phyloP scores from a whole-genome alignment of 345 rosid genomes.

The Ceriops zippeliana region DNA sequence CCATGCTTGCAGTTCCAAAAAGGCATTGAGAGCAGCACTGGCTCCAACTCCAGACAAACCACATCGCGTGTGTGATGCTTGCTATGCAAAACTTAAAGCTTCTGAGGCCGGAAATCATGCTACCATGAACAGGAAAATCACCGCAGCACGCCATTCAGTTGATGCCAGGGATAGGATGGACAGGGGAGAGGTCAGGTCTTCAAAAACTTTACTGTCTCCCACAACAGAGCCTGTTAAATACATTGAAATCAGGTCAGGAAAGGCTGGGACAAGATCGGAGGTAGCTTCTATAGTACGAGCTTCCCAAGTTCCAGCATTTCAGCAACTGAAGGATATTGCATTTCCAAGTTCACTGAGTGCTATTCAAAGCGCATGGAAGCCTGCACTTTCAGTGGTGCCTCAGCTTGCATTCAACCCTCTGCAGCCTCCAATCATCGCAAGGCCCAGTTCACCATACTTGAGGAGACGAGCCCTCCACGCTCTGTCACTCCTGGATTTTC shows the following conservation, averaged over 20 bases:
- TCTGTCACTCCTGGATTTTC: constrained; percentile 53
- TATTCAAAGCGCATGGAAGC: constrained; percentile 62
- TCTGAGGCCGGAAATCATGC: constrained; percentile 50
- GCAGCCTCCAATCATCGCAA: constrained; percentile 42
- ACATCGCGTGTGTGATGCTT: constrained; percentile 90
- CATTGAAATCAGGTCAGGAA: constrained; percentile 59
- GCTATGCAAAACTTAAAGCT: constrained; percentile 79
- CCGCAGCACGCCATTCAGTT: constrained; percentile 39
- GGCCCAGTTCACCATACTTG: constrained; percentile 57
- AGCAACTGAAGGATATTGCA: constrained; percentile 60
- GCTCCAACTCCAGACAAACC: constrained; percentile 99
- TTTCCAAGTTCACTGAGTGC: constrained; percentile 73
- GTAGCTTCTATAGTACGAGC: constrained; percentile 52
- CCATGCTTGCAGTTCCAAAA: constrained; percentile 93
- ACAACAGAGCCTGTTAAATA: constrained; percentile 68
- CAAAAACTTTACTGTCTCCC: constrained; percentile 57
- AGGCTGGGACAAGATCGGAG: constrained; percentile 46
- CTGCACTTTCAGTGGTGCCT: constrained; percentile 29
- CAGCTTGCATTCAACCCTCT: constrained; percentile 17
- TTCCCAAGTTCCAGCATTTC: constrained; percentile 69
- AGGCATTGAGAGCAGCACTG: constrained; percentile 87
- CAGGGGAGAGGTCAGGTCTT: constrained; percentile 44
- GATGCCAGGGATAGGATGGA: constrained; percentile 53
- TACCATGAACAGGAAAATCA: constrained; percentile 34
- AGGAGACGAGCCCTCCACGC: constrained; percentile 74